These are phyloP conservation scores for Tripidium arundinaceum DNA, from an alignment of 202 grass and related monocot genomes.

Conservation along the genomic window DNA sequence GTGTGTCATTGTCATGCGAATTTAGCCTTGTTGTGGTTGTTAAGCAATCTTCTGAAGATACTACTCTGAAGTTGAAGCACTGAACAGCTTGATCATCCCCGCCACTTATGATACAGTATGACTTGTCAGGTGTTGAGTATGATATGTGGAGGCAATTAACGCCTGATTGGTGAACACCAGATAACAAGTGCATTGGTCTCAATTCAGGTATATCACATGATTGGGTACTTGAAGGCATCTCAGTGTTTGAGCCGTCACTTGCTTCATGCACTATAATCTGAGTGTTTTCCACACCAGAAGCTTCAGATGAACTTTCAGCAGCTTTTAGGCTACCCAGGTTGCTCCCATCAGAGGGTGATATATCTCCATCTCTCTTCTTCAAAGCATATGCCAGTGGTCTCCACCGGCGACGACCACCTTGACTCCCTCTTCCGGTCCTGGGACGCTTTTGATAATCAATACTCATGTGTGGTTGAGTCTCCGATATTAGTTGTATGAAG, in stretches of 20 bases:
- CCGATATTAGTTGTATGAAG: constrained; percentile 73
- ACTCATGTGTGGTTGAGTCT: constrained; percentile 60
- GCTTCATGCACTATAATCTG: constrained; percentile 9
- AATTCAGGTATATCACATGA: constrained; percentile 47
- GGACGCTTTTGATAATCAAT: constrained; percentile 71
- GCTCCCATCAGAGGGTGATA: neutral
- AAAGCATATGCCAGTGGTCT: constrained; percentile 53
- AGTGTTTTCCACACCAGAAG: constrained; percentile 7
- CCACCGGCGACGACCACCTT: constrained; percentile 69
- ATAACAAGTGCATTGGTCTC: constrained; percentile 43
- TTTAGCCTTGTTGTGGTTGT: neutral
- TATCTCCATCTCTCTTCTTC: constrained; percentile 15
- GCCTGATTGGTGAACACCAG: constrained; percentile 72
- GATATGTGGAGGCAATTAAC: constrained; percentile 79
- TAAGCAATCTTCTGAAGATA: constrained; percentile 5
- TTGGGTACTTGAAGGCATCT: constrained; percentile 21
- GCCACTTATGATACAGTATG: constrained; percentile 62
- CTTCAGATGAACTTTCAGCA: constrained; percentile 18
- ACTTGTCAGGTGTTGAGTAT: constrained; percentile 4
- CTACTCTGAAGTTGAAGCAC: constrained; percentile 48
- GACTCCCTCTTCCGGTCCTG: constrained; percentile 87
- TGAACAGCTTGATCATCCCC: constrained; percentile 90
- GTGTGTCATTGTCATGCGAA: constrained; percentile 11
- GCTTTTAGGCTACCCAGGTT: neutral
- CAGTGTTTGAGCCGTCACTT: constrained; percentile 5